phyloP scores from a whole-genome alignment of 2,329 filamentous ascomycete genomes.

The Trichoderma semiorbis region DNA sequence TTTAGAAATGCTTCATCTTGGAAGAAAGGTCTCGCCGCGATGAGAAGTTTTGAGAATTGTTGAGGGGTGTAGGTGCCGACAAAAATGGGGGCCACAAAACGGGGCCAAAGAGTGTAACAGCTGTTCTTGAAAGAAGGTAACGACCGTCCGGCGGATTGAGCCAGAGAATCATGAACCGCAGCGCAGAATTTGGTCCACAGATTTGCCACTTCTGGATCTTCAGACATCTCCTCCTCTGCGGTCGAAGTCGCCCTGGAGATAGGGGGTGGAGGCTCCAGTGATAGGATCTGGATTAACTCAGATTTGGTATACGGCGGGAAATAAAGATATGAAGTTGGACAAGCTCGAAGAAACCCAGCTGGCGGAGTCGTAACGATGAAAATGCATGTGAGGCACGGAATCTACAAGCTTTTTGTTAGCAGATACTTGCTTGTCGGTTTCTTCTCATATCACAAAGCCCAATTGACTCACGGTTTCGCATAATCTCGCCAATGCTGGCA shows the following conservation, averaged over 20 bases:
- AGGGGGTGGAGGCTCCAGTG: slow-evolving; percentile 44
- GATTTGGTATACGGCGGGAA: slow-evolving; percentile 82
- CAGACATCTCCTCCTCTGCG: not conserved
- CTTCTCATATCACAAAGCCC: not conserved
- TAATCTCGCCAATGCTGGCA: slow-evolving; percentile 77
- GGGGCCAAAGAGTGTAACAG: slow-evolving; percentile 75
- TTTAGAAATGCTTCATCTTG: slow-evolving; percentile 69
- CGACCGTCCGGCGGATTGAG: slow-evolving; percentile 75
- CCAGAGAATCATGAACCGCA: slow-evolving; percentile 83
- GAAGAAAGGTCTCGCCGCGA: slow-evolving; percentile 65
- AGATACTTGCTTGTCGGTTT: not conserved
- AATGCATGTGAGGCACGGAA: slow-evolving; percentile 72
- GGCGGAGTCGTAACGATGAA: slow-evolving; percentile 73
- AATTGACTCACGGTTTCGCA: slow-evolving; percentile 65
- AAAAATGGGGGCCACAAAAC: slow-evolving; percentile 75
- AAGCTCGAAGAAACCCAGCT: slow-evolving; percentile 64
- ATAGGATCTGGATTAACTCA: slow-evolving; percentile 75
- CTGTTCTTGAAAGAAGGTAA: slow-evolving; percentile 68
- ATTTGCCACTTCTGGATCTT: slow-evolving; percentile 54
- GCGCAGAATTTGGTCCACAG: slow-evolving; percentile 78
- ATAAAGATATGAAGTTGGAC: slow-evolving; percentile 71
- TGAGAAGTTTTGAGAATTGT: slow-evolving; percentile 81
- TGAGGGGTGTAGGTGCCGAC: slow-evolving; percentile 69
- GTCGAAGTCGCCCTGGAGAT: slow-evolving; percentile 44
- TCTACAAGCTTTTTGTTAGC: slow-evolving; percentile 46